Evolutionary conservation across 1,284 basidiomycete species (phyloP), one percentile per base, ranked within the genome.

Genomic region (Athelia psychrophila): DNA sequence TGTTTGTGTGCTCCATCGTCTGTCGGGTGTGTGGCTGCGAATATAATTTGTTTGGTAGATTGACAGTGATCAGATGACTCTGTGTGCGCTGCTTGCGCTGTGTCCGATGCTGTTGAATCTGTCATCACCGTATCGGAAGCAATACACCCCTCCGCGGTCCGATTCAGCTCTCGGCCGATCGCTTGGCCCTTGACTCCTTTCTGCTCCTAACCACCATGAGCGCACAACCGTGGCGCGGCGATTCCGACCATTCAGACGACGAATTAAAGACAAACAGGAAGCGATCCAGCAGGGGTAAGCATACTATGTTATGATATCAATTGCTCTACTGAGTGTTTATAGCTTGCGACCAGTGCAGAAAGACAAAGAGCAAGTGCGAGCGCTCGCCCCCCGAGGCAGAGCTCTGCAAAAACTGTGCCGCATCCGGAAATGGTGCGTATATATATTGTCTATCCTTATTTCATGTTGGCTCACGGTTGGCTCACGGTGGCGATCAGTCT

Each of bases 291-390:
- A 77, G 86, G 74, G 87, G 86, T 84, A 52, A 53, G 61, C 57
- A 24, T 18, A 32, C 24, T 51, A 24, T 30, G 54, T 44, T 44
- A 27, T 44, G 23, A 22, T 49, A 40, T 49, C 47, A 35, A 10
- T 25, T n/a, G n/a, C n/a, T 30, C 13, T 30, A 30, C 13, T 13
- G 6, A 13, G 27, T 6, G 27, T 5, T 30, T 5, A 52, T 59
- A 89, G 89, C 88, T 38, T 92, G 89, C 61, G 87, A 91, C 73
- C 87, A 91, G 62, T 93, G 91, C 60, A 77, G 91, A 53, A 91
- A 90, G 69, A 86, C 86, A 3, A 93, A 93, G 70, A 90, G 87
- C 73, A 92, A 92, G 68, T 93, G 91, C 64, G 87, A 91, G 60
- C 78, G 83, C 40, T 74, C 77, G 42, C 66, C 66, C 3, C 76